These are phyloP conservation scores for Nelumbo lutea DNA, from an alignment of 164 flowering plant genomes.

Conservation along the genomic window DNA sequence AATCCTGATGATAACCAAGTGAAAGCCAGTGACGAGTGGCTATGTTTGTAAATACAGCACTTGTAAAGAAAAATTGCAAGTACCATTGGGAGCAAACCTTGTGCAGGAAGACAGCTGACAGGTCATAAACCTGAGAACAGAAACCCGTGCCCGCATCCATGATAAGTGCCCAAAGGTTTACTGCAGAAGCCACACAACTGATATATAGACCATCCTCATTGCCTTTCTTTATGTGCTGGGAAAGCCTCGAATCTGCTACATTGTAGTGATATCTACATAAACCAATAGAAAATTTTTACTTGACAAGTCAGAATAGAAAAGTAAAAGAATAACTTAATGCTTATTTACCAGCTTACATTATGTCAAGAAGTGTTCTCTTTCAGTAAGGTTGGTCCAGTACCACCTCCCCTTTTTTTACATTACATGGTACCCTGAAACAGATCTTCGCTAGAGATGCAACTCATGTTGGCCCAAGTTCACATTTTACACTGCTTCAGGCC, in stretches of 20 bases:
- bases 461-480: too few species aligned
- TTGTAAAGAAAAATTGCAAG: constrained; percentile 2
- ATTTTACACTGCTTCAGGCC: too few species aligned
- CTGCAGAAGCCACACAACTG: constrained; percentile 77
- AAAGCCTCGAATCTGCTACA: constrained; percentile 75
- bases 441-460: too few species aligned
- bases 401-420: too few species aligned
- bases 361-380: too few species aligned
- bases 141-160: constrained; percentile 96
- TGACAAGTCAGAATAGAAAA: neutral
- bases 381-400: too few species aligned
- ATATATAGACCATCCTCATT: constrained; percentile 78
- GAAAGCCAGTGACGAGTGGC: neutral
- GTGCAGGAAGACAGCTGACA: constrained; percentile 65
- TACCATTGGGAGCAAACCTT: constrained; percentile 38
- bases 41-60: neutral
- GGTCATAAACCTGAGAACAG: constrained; percentile 67
- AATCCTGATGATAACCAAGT: constrained; percentile 46
- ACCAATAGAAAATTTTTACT: neutral
- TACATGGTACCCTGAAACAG: too few species aligned
- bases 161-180: constrained; percentile 84
- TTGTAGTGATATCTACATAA: constrained; percentile 80
- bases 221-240: constrained; percentile 83
- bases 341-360: neutral
- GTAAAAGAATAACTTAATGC: neutral